Evolutionary conservation across 129 eudicot species (phyloP), one percentile per base, ranked within the genome.

Genomic region (Flaveria trinervia): DNA sequence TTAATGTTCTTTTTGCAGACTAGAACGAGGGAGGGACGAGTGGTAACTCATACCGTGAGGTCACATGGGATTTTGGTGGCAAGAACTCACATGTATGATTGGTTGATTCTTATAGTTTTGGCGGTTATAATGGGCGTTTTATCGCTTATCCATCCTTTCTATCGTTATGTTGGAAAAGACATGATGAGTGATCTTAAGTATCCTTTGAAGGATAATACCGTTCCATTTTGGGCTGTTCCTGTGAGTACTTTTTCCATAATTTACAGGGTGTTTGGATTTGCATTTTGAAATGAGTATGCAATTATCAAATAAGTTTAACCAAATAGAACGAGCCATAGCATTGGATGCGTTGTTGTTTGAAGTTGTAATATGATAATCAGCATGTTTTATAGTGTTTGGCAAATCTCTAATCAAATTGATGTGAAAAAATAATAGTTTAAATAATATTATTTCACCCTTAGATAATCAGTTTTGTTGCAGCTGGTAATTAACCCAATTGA

Each of bases 161-260:
- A 83, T 60, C 80, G 84, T 41, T 83, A 48, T 76, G 86, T 85
- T 61, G 89, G 86, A 79, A 80, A 79, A 82, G 83, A 62, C 48
- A 85, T 85, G 89, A 82, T 82, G 89, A 67, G 41, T 41, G 83
- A 83, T 72, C 84, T 85, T 50, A 85, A 73, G 80, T 85, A 75
- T 45, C 89, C 89, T 28, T 43, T 85, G 43, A 83, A 76, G 50
- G 85, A 81, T 25, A 86, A 80, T 82, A 86, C 89, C 26, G 44
- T 83, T 76, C 87, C 89, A 8, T 46, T 73, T 61, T 86, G 89
- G 89, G 80, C 83, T 15, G 87, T 86, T 72, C 89, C 89, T 28
- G 89, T 86, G 45, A 54, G 80, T 68, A 64, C 59, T 33, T 46
- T 64, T 64, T 15, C 18, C 68, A 30, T 28, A 62, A 28, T 62